Base-by-base conservation (phyloP, 768 basidiomycete species). In the Termitomyces sp. region DNA sequence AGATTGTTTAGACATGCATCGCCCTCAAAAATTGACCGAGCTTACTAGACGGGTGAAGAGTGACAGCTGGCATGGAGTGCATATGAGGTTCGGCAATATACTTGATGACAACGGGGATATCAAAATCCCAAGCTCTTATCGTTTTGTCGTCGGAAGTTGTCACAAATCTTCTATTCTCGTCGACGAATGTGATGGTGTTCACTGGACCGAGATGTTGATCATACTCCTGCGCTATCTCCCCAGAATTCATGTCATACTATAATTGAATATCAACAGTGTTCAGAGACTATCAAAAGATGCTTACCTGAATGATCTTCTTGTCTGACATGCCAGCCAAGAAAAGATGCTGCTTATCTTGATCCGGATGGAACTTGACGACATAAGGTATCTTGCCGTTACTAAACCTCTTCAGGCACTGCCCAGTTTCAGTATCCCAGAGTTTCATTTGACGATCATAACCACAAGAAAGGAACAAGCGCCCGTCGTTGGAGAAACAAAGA, bases 51-150 rank as follows among this genome's bases (percentile, higher is more conserved):
- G 97, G 96, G 72, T 98, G 95, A 30, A 96, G 74, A 6, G 95
- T 95, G 49, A 98, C 95, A 18, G 97, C 92, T 7, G 97, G 97
- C 95, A 99, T 98, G 18, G 94, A 97, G 75, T 99, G 95, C 97
- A 99, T 98, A 69, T 94, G 88, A 4, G 97, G 97, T 72, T 99
- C 97, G 20, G 97, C 96, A 59, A 98, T 98, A 72, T 98, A 97
- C 73, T 99, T 99, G 80, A 99, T 98, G 55, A 97, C 94, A 37
- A 98, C 97, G 6, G 97, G 97, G 62, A 99, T 98, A 73, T 99
- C 97, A 72, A 89, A 98, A 72, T 99, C 97, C 97, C 97, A 99
- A 18, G 94, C 96, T 47, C 97, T 88, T 62, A 99, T 97, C 2
- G 95, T 97, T 76, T 98, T 98, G 76, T 99, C 97, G 70, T 99